Evolutionary conservation across 352 stramenopile genomes (phyloP).

Genomic region (Albugo laibachii): DNA sequence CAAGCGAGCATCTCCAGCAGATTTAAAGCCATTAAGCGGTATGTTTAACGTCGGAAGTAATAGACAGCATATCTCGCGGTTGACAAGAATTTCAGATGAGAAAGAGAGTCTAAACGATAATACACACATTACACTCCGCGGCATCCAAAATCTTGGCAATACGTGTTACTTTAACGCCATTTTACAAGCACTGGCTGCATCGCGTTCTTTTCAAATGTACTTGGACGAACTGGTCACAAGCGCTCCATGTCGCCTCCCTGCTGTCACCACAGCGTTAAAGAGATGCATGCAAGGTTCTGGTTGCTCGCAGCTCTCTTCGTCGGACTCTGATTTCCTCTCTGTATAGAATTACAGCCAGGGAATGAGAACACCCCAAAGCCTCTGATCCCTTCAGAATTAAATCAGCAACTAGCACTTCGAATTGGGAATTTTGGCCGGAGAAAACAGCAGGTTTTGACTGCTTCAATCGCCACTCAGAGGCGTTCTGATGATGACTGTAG

Average conservation of each 20-base stretch:
- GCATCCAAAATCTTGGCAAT: constrained; percentile 80
- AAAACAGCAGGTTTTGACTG: too few relatives aligned
- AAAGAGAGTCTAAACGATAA: constrained; percentile 10
- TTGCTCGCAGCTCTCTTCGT: neutral
- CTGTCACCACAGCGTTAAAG: constrained; percentile 19
- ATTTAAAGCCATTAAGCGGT: neutral
- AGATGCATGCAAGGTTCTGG: constrained; percentile 43
- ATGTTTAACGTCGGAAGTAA: constrained; percentile 15
- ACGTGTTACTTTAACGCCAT: constrained; percentile 84
- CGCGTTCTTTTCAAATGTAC: constrained; percentile 49
- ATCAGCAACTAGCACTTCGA: too few relatives aligned
- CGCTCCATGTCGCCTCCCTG: constrained; percentile 17
- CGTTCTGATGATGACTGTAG: constrained; percentile 7
- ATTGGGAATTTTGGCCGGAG: too few relatives aligned
- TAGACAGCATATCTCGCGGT: constrained; percentile 14
- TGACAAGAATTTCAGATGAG: constrained; percentile 16
- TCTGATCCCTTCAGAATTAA: too few relatives aligned
- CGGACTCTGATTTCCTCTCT: neutral
- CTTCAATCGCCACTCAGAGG: too few relatives aligned
- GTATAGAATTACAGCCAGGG: too few relatives aligned
- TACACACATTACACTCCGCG: constrained; percentile 15
- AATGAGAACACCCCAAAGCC: too few relatives aligned
- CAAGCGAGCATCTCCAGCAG: neutral
- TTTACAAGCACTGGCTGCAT: constrained; percentile 56
- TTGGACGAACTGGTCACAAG: constrained; percentile 37